phyloP scores from a whole-genome alignment of 31 red algal species.

The Asparagopsis taxiformis region DNA sequence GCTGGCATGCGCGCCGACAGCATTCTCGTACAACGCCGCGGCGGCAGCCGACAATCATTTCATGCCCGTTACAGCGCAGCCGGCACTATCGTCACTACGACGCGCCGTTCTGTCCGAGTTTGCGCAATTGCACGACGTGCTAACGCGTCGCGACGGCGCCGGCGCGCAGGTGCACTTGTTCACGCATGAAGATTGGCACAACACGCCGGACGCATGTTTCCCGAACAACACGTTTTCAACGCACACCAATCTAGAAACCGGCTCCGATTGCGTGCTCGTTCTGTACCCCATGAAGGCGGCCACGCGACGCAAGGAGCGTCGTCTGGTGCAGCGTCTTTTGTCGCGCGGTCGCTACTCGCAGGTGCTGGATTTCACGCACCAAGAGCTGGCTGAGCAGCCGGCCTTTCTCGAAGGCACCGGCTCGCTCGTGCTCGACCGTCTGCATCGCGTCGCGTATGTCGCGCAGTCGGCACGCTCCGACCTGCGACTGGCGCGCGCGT shows the following conservation, averaged over 20 bases:
- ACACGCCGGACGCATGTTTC: constrained; percentile 91
- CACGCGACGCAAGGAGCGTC: constrained; percentile 80
- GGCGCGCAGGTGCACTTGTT: constrained; percentile 91
- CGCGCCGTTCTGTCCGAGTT: constrained; percentile 75
- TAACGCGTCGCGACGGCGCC: constrained; percentile 47
- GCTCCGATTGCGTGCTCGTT: constrained; percentile 79
- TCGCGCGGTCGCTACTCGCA: constrained; percentile 76
- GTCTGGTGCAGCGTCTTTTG: constrained; percentile 75
- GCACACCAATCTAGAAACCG: constrained; percentile 84
- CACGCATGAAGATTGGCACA: constrained; percentile 87
- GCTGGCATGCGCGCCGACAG: constrained; percentile 88
- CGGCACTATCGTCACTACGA: constrained; percentile 44
- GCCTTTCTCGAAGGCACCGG: constrained; percentile 94
- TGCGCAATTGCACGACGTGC: constrained; percentile 47
- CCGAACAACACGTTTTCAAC: constrained; percentile 97
- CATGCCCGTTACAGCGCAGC: constrained; percentile 44
- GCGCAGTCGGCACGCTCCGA: constrained; percentile 74
- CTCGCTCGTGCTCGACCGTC: constrained; percentile 81
- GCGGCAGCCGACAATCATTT: constrained; percentile 90
- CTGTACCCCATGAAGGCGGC: constrained; percentile 92
- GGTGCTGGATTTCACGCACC: constrained; percentile 74
- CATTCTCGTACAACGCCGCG: constrained; percentile 67
- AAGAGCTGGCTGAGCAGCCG: constrained; percentile 60
- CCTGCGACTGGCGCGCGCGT: constrained; percentile 51
- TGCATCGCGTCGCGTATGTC: constrained; percentile 80